Evolutionary conservation across 345 rosid species (phyloP).

Genomic region (Aquilaria sinensis): DNA sequence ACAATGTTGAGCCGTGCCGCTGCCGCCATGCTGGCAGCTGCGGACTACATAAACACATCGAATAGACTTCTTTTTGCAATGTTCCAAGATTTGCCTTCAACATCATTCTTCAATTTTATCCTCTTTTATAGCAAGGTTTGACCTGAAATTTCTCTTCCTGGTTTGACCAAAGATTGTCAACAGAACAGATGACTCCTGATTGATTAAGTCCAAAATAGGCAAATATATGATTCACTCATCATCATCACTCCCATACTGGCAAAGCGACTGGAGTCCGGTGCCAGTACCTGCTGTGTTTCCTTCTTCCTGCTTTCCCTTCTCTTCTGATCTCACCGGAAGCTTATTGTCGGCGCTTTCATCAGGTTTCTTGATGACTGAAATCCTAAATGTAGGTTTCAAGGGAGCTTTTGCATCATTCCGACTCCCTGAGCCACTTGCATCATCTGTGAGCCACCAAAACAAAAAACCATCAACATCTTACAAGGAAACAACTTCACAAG

Average conservation of each 20-base stretch:
- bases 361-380: conserved; percentile 51
- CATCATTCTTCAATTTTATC: no score
- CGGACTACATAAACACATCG: no score
- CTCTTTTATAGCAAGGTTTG: no score
- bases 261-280: conserved; percentile 43
- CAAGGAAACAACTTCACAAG: neutral
- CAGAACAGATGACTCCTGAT: no score
- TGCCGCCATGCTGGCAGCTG: no score
- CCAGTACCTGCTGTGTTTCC: conserved; percentile 13
- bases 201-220: no score
- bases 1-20: no score
- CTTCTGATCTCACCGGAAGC: conserved; percentile 22
- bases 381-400: conserved; percentile 25
- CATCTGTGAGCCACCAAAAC: conserved; percentile 17
- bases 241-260: conserved; percentile 66
- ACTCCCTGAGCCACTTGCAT: conserved; percentile 16
- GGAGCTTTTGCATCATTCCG: conserved; percentile 22
- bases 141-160: no score
- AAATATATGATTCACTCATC: conserved; percentile 22
- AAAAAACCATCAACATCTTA: neutral
- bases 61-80: no score
- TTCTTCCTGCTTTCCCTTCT: conserved; percentile 17
- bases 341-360: conserved; percentile 13
- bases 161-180: no score
- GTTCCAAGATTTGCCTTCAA: no score